Percentiles rank a stretch among this genome's conserved stretches.
These are phyloP conservation scores for Zopfia rhizophila DNA, from an alignment of 2,329 filamentous ascomycete species.

Conservation along the genomic window DNA sequence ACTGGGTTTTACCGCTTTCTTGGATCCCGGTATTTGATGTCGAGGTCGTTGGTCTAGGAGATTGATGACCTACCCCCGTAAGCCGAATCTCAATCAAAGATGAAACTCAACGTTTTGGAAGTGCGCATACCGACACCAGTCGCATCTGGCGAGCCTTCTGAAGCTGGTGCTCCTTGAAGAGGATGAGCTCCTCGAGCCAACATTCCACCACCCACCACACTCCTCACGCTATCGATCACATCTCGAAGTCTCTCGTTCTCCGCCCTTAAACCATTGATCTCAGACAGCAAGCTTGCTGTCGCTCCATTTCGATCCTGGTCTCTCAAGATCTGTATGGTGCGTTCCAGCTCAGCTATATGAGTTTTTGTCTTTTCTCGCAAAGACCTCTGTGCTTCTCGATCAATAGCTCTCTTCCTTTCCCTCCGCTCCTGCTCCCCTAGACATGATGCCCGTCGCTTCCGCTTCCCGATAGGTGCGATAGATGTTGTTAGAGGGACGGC, in stretches of 20 bases:
- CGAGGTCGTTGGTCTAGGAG: constrained; percentile 32
- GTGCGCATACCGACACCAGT: constrained; percentile 39
- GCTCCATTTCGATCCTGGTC: constrained; percentile 46
- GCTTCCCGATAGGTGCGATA: constrained; percentile 42
- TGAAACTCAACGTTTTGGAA: constrained; percentile 9
- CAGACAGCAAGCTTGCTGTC: constrained; percentile 41
- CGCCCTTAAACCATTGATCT: constrained; percentile 42
- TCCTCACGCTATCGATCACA: constrained; percentile 48
- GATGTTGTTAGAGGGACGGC: constrained; percentile 28
- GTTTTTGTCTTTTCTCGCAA: constrained; percentile 50
- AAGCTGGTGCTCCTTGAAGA: constrained; percentile 12
- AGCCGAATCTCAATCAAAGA: constrained; percentile 25
- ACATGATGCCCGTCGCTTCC: constrained; percentile 46
- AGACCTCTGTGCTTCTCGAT: constrained; percentile 48
- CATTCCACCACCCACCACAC: constrained; percentile 37
- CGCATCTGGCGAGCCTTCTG: constrained; percentile 27
- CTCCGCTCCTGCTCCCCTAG: constrained; percentile 47
- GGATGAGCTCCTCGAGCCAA: constrained; percentile 22
- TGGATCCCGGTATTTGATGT: constrained; percentile 14
- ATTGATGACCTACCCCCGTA: constrained; percentile 38
- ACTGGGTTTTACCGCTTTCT: background rate
- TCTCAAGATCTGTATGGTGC: constrained; percentile 47
- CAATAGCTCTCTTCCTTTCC: constrained; percentile 48
- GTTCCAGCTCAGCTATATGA: constrained; percentile 49
- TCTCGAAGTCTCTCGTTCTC: constrained; percentile 48